Base-by-base conservation (phyloP, 257 asterid species). In the Coffea eugenioides region DNA sequence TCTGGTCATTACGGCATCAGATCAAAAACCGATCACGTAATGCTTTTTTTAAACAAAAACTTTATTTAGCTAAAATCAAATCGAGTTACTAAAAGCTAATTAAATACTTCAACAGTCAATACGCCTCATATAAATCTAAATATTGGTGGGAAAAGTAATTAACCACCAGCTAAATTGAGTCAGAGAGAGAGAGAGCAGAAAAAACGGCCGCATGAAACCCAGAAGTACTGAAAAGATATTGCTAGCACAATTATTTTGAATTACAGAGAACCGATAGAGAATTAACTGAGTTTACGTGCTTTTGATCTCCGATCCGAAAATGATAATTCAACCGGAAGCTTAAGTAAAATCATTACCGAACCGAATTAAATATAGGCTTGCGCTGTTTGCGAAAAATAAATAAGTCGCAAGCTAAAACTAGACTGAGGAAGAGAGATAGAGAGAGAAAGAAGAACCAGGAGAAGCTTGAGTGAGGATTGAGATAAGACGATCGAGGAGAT, bases 401-500 rank as follows among this genome's bases (percentile, higher is more conserved):
- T 31, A 31, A 31, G 31, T 31, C n/a, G 64, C n/a, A 18, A 56
- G 64, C 8, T 56, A 16, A 18, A 56, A 56, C n/a, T 18, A 68
- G 10, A 73, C 51, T 46, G 59, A 34, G 80, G 68, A 72, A 62
- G 65, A 69, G 83, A 68, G 78, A 69, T 73, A 62, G 65, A 39
- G 78, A 69, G 76, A 62, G 65, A 69, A 74, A 62, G 65, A 69
- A 74, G 73, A 74, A 95, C 99, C 97, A 87, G 93, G 80, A 87
- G 95, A 92, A 92, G 88, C 85, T 82, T 36, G 93, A 80, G 88
- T 86, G 96, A 80, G 90, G 87, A 75, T 83, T 48, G 49, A 76
- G 84, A 75, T 65, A 75, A 46, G 90, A 75, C 13, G 83, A 34
- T 43, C 92, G 89, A 43, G 99, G 99, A 84, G 99, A 93, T 73